A percentile compares a stretch with the other conserved stretches of the same genome.
Conservation (phyloP, 2,329 filamentous ascomycete genomes). For the Aspergillus brasiliensis region DNA sequence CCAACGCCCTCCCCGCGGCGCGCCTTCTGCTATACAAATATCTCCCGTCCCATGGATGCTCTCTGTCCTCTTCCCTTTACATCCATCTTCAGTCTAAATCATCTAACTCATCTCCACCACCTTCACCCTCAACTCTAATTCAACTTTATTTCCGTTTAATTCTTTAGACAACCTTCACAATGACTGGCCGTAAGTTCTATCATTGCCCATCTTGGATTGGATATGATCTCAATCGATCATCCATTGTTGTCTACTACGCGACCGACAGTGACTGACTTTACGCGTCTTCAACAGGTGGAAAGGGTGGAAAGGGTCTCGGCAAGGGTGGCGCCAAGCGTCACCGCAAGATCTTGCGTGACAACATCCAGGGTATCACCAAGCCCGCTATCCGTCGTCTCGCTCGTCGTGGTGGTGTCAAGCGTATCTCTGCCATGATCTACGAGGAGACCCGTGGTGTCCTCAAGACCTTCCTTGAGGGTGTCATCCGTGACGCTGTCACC, state of each 20-base stretch:
- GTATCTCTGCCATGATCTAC: slow-evolving; percentile 96
- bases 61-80: slow-evolving; percentile 27
- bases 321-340: slow-evolving; percentile 99
- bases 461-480: slow-evolving; percentile 81
- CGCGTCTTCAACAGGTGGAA: slow-evolving; percentile 68
- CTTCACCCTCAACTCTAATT: slow-evolving; percentile 30
- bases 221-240: background rate
- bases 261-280: slow-evolving; percentile 44
- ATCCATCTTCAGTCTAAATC: slow-evolving; percentile 24
- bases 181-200: slow-evolving; percentile 60
- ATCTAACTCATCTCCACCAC: slow-evolving; percentile 26
- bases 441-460: slow-evolving; percentile 80
- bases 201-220: background rate
- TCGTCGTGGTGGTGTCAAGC: slow-evolving; percentile 99
- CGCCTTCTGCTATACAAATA: slow-evolving; percentile 43
- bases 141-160: slow-evolving; percentile 23
- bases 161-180: slow-evolving; percentile 47
- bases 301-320: slow-evolving; percentile 96
- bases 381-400: slow-evolving; percentile 97
- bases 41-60: slow-evolving; percentile 32
- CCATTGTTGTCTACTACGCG: slow-evolving; percentile 7
- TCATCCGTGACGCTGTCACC: slow-evolving; percentile 77
- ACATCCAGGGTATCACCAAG: slow-evolving; percentile 99
- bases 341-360: slow-evolving; percentile 98
- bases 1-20: slow-evolving; percentile 30